Base-by-base conservation (phyloP, 2,329 filamentous ascomycete species). In the Uncinocarpus reesii region DNA sequence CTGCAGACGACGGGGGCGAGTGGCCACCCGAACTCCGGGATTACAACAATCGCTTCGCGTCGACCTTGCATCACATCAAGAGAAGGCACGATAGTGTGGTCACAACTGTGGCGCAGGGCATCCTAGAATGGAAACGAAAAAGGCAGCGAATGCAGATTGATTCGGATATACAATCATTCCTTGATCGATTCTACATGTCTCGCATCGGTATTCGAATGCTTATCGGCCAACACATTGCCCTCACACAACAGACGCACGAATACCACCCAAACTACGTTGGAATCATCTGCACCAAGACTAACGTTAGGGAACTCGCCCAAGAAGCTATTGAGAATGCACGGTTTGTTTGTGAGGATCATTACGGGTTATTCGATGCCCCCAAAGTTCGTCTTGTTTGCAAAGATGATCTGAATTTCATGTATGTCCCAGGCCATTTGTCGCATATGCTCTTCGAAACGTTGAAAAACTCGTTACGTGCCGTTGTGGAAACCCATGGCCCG, bases 381-480 rank as follows among this genome's bases (percentile, higher is more conserved):
- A 93, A 94, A 67, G 84, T 98, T 57, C 89, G 96, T 69, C 83
- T 98, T 49, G 86, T 98, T 52, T 98, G 92, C 74, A 88, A 89
- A 61, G 84, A 87, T 15, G 82, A 93, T 65, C 77, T 98, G 61
- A 84, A 93, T 73, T 98, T 98, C 71, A 98, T 98, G 92, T 98
- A 98, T 64, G 92, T 98, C 47, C 92, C 92, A 0, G 92, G 92
- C n/a, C 92, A 98, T 70, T 66, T 98, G 66, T 95, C 88, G 57
- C 92, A 98, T 71, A 98, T 98, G 92, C 83, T 98, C 44, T 98
- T 98, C 68, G 92, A 98, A 71, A 98, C 92, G 1, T 75, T 98
- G 65, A 98, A 98, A 73, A 98, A 98, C 75, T 95, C 89, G 48
- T 76, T 98, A 57, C 86, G 92, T 64, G 92, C 92, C 45, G 92